phyloP scores from a whole-genome alignment of 2,329 filamentous ascomycete genomes.

The Alternaria hordeiaustralica region DNA sequence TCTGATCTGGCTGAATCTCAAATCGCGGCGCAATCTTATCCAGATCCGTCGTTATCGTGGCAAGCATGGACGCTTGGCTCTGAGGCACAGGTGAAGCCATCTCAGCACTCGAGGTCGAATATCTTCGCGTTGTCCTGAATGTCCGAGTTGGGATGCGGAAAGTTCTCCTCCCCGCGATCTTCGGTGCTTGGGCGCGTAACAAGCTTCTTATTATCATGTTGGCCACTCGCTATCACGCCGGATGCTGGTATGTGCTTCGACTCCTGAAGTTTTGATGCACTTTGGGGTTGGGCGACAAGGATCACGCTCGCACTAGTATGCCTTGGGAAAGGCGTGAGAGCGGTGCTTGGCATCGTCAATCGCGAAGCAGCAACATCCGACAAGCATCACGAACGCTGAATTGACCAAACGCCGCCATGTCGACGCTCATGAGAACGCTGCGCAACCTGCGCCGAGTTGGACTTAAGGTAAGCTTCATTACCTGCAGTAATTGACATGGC shows the following conservation, averaged over 20 bases:
- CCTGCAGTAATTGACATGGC: conserved; percentile 14
- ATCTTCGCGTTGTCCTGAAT: conserved; percentile 35
- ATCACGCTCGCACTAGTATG: conserved; percentile 7
- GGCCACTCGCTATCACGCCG: background rate
- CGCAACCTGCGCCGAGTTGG: conserved; percentile 87
- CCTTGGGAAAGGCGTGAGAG: conserved; percentile 3
- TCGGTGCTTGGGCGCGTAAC: conserved; percentile 32
- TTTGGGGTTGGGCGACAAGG: conserved; percentile 16
- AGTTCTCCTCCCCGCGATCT: conserved; percentile 18
- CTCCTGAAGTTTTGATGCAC: conserved; percentile 38
- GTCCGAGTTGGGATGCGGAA: conserved; percentile 23
- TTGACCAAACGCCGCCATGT: conserved; percentile 69
- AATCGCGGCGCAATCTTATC: conserved; percentile 92
- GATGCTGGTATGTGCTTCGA: conserved; percentile 2
- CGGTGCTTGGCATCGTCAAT: conserved; percentile 34
- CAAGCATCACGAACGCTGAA: conserved; percentile 18
- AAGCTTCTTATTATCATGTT: conserved; percentile 46
- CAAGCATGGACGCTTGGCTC: conserved; percentile 63
- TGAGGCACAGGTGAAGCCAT: conserved; percentile 40
- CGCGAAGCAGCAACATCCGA: conserved; percentile 23
- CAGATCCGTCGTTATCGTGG: conserved; percentile 72
- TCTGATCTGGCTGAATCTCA: conserved; percentile 79
- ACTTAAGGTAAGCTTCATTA: conserved; percentile 69
- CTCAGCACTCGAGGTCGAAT: conserved; percentile 41
- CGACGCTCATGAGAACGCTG: conserved; percentile 85